These are phyloP conservation scores for Voacanga thouarsii DNA, from an alignment of 257 asterid species.

Conservation along the genomic window DNA sequence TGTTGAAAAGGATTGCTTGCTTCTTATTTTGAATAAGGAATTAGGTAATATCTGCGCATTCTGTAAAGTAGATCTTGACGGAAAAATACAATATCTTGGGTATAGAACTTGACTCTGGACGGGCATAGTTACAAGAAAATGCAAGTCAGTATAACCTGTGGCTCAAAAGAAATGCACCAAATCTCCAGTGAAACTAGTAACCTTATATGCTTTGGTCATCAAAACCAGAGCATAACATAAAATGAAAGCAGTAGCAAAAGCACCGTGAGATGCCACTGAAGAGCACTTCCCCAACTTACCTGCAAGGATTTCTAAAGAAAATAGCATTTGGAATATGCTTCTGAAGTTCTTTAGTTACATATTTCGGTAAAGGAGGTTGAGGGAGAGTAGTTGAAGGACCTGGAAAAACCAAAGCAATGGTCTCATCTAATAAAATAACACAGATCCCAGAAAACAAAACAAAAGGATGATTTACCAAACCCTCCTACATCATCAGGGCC, in stretches of 20 bases:
- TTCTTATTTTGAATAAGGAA: conserved; percentile 88
- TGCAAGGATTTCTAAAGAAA: conserved; percentile 89
- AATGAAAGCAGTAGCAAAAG: conserved; percentile 6
- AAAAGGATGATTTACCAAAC: conserved; percentile 27
- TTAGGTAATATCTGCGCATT: conserved; percentile 86
- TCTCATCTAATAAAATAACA: neutral
- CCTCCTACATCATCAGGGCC: conserved; percentile 96
- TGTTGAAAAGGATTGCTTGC: conserved; percentile 93
- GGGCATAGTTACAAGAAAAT: conserved; percentile 13
- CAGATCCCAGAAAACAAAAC: neutral
- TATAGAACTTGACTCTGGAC: conserved; percentile 79
- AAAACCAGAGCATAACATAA: neutral
- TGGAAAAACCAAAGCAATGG: conserved; percentile 24
- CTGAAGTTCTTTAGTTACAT: conserved; percentile 76
- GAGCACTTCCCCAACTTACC: conserved; percentile 37
- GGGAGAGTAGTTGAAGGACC: conserved; percentile 94
- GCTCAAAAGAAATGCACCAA: neutral
- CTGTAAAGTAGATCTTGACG: conserved; percentile 92
- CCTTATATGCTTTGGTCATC: neutral
- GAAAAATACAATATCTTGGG: conserved; percentile 89
- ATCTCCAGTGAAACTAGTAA: neutral
- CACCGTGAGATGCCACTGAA: neutral
- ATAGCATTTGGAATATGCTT: conserved; percentile 67
- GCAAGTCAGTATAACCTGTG: neutral
- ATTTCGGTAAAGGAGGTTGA: conserved; percentile 74